Conservation (phyloP, 1,284 basidiomycete species). For the Ceratobasidium sp. region DNA sequence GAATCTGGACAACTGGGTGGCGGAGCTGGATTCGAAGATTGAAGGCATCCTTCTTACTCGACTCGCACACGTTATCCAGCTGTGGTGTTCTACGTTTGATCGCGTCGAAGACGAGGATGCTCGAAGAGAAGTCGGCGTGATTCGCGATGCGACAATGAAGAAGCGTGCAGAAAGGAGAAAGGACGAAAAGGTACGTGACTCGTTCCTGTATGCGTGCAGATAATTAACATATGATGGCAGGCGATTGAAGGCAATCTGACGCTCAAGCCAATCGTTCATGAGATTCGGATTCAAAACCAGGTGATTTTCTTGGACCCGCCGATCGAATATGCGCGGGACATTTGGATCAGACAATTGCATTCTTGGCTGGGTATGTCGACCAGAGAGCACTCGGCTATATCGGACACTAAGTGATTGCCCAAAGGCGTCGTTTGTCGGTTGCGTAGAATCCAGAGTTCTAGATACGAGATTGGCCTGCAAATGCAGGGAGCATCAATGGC, state of each 20-base stretch:
- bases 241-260: constrained; percentile 69
- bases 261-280: constrained; percentile 86
- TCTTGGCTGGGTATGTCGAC: constrained; percentile 75
- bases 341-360: constrained; percentile 92
- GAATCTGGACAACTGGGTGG: constrained; percentile 97
- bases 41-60: constrained; percentile 84
- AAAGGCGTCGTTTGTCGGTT: constrained; percentile 89
- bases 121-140: constrained; percentile 59
- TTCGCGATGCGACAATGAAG: constrained; percentile 66
- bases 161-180: constrained; percentile 66
- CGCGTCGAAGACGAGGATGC: constrained; percentile 68
- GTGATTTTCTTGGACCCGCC: constrained; percentile 98
- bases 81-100: constrained; percentile 90
- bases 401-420: background rate
- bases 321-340: constrained; percentile 90
- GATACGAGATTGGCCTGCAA: constrained; percentile 94
- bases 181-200: constrained; percentile 69
- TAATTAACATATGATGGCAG: constrained; percentile 25
- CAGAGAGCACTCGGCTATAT: background rate
- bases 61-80: constrained; percentile 78
- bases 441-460: constrained; percentile 87
- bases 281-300: constrained; percentile 97
- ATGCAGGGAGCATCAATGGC: constrained; percentile 68
- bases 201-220: constrained; percentile 17
- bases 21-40: constrained; percentile 85